Conservation (phyloP, 805 yeast genomes). For the Gaillardinia entomophila region DNA sequence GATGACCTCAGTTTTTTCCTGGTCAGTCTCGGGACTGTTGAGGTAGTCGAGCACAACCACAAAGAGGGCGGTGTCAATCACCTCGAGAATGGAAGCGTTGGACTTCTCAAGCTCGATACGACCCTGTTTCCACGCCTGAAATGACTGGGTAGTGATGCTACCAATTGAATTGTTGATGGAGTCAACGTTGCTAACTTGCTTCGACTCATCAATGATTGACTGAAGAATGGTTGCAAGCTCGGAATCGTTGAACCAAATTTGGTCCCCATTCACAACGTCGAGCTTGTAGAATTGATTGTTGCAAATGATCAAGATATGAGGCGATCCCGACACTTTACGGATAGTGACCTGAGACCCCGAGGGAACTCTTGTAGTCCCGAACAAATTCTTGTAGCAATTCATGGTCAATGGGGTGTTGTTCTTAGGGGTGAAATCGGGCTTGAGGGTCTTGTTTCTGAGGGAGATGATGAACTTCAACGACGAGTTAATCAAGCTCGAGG, state of each 20-base stretch:
- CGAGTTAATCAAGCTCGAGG: conserved; percentile 62
- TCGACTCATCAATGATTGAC: conserved; percentile 35
- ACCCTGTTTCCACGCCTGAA: conserved; percentile 43
- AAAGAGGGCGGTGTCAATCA: conserved; percentile 47
- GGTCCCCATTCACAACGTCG: conserved; percentile 35
- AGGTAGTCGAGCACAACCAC: conserved; percentile 44
- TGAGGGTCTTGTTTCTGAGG: conserved; percentile 46
- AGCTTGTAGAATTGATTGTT: conserved; percentile 46
- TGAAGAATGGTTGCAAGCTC: conserved; percentile 43
- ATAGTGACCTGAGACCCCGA: conserved; percentile 31
- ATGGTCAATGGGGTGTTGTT: conserved; percentile 52
- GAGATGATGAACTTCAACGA: conserved; percentile 62
- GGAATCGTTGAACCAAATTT: conserved; percentile 48
- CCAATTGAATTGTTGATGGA: conserved; percentile 45
- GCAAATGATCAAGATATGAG: conserved; percentile 46
- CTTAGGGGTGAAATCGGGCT: conserved; percentile 54
- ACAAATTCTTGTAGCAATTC: conserved; percentile 61
- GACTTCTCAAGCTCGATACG: conserved; percentile 35
- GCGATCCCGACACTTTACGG: conserved; percentile 27
- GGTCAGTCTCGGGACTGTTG: conserved; percentile 40
- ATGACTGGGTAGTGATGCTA: conserved; percentile 49
- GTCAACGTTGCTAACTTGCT: conserved; percentile 27
- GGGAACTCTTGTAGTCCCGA: conserved; percentile 61
- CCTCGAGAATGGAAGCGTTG: conserved; percentile 28
- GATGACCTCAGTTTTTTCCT: conserved; percentile 43